These are phyloP conservation scores for Entonaema liquescens DNA, from an alignment of 495 filamentous ascomycete species.

Conservation along the genomic window DNA sequence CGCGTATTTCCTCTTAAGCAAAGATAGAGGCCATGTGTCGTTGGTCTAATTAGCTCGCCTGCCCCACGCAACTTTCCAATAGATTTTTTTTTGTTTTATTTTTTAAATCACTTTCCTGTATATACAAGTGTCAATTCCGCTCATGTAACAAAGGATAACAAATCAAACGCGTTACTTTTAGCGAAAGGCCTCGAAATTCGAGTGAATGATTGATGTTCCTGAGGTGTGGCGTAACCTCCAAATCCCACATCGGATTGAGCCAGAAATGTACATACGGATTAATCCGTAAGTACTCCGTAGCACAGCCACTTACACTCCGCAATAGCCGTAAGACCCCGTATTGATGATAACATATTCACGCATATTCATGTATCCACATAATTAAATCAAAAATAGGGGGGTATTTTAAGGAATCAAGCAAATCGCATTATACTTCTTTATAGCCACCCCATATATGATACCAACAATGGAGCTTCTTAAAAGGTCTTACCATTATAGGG, in stretches of 20 bases:
- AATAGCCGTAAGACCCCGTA: background rate
- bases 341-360: background rate
- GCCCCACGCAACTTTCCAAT: background rate
- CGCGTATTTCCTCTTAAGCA: conserved; percentile 9
- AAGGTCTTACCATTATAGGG: no score
- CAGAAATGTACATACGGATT: no score
- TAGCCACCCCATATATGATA: no score
- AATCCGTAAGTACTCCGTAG: background rate
- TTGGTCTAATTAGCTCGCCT: background rate
- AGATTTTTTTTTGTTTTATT: background rate
- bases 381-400: background rate
- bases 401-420: background rate
- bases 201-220: background rate
- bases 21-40: conserved; percentile 29
- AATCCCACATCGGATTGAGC: background rate
- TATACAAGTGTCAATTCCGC: background rate
- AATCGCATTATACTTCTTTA: no score
- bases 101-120: background rate
- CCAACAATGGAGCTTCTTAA: no score
- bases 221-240: background rate
- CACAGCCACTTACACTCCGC: background rate
- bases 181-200: background rate
- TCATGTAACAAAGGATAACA: background rate
- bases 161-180: background rate
- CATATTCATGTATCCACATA: background rate